Evolutionary conservation across 139 green algal genomes (phyloP), one percentile per base, ranked within the genome.

Genomic region (Micractinium sp.): DNA sequence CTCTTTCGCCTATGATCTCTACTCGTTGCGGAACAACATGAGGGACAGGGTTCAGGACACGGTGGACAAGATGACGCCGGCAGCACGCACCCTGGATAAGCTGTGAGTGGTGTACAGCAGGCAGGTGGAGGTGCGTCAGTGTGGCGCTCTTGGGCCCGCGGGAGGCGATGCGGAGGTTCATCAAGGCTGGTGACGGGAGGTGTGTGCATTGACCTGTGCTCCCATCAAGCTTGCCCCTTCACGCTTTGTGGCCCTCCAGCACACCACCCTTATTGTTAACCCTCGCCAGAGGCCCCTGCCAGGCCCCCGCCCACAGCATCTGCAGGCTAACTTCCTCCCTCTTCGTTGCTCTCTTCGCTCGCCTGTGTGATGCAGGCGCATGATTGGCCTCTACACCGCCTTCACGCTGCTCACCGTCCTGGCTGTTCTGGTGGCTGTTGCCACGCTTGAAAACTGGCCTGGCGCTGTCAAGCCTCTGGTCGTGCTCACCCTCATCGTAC

Each of bases 391-490:
- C 25, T 80, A 87, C 83, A 67, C 81, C 19, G 63, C 83, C 14
- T 87, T 66, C 27, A 23, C 36, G 1, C 13, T 81, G 39, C 67
- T 87, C 13, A 15, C 66, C 18, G 83, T 67, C 27, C 29, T 87
- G 83, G 38, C 83, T 0, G 29, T 77, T 29, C 15, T 80, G 27
- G 67, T 23, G 15, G 41, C 36, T 20, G 36, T 67, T 31, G 83
- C 33, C 27, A 2, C 76, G 25, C 67, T 87, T 29, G 23, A 66
- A 0, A 67, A 80, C 39, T 79, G 39, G 38, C 67, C 83, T 2
- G 83, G 66, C 67, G 14, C 25, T 20, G 31, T 29, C 36, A 87
- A 87, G 66, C 83, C 83, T 0, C 71, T 79, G 33, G 22, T 87
- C 2, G 66, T 87, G 56, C 3, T 35, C 9, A 38, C 79, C 22